Evolutionary conservation across 805 yeast species (phyloP).

Genomic region (Ogataea chonburiensis): DNA sequence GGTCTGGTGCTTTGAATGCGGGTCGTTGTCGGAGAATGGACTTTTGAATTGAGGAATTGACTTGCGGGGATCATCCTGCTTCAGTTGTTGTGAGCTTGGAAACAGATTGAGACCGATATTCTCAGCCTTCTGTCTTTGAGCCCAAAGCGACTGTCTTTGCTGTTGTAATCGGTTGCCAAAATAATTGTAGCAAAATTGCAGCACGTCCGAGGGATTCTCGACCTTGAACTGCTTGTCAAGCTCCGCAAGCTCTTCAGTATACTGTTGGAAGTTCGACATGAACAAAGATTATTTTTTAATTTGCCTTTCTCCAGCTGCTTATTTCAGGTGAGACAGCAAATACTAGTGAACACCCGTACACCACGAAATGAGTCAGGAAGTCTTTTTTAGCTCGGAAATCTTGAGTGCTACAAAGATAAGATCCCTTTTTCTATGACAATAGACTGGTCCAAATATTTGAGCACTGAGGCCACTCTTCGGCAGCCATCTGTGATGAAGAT

Average conservation of each 20-base stretch:
- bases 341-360: conserved; percentile 6
- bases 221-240: conserved; percentile 56
- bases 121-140: conserved; percentile 47
- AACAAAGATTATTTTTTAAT: conserved; percentile 2
- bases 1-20: conserved; percentile 47
- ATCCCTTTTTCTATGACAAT: conserved; percentile 21
- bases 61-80: conserved; percentile 27
- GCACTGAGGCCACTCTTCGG: conserved; percentile 30
- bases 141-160: conserved; percentile 54
- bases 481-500: conserved; percentile 30
- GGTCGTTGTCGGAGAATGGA: conserved; percentile 65
- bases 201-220: conserved; percentile 62
- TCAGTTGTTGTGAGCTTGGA: conserved; percentile 15
- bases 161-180: conserved; percentile 61
- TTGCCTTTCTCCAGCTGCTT: conserved; percentile 14
- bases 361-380: too few species aligned
- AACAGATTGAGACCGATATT: conserved; percentile 46
- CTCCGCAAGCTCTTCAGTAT: conserved; percentile 51
- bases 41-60: conserved; percentile 46
- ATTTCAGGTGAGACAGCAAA: conserved; percentile 7
- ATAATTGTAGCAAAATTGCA: conserved; percentile 75
- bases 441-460: conserved; percentile 28
- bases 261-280: conserved; percentile 27
- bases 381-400: too few species aligned
- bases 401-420: too few species aligned